Percentiles rank a stretch among this genome's conserved stretches.
These are phyloP conservation scores for Salvia sclarea DNA, from an alignment of 305 asterid species.

Conservation along the genomic window DNA sequence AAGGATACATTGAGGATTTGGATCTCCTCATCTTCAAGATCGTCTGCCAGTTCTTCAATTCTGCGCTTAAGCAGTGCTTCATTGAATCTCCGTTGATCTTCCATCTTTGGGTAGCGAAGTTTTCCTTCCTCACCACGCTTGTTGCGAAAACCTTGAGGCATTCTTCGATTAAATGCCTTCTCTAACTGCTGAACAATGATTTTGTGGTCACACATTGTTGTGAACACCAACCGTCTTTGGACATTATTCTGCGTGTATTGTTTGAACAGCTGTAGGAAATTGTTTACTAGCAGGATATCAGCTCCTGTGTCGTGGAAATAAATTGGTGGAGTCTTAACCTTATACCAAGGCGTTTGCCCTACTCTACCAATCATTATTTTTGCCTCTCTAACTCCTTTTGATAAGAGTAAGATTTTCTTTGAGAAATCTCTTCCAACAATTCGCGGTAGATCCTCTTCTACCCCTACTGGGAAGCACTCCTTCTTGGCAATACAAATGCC, in stretches of 20 bases:
- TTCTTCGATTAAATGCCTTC: too few species aligned
- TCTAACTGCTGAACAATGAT: not conserved
- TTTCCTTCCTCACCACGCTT: not conserved
- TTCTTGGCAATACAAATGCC: too few species aligned
- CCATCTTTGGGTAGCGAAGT: not conserved
- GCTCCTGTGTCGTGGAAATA: not conserved
- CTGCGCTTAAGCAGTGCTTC: too few species aligned
- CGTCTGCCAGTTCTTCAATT: too few species aligned
- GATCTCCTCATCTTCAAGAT: too few species aligned
- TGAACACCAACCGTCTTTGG: not conserved
- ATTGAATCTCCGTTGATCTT: not conserved
- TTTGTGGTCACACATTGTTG: not conserved
- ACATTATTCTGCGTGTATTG: not conserved
- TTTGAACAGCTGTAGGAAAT: not conserved
- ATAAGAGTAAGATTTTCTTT: too few species aligned
- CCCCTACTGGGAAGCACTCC: too few species aligned
- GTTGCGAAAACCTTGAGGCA: not conserved
- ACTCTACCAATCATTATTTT: not conserved
- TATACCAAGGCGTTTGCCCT: not conserved
- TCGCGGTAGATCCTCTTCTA: too few species aligned
- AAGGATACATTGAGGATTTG: not conserved
- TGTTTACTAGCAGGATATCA: not conserved
- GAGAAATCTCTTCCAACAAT: too few species aligned
- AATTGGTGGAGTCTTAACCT: not conserved
- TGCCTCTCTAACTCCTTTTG: not conserved